Conservation (phyloP, 2,329 filamentous ascomycete species). For the Phyllosticta capitalensis region DNA sequence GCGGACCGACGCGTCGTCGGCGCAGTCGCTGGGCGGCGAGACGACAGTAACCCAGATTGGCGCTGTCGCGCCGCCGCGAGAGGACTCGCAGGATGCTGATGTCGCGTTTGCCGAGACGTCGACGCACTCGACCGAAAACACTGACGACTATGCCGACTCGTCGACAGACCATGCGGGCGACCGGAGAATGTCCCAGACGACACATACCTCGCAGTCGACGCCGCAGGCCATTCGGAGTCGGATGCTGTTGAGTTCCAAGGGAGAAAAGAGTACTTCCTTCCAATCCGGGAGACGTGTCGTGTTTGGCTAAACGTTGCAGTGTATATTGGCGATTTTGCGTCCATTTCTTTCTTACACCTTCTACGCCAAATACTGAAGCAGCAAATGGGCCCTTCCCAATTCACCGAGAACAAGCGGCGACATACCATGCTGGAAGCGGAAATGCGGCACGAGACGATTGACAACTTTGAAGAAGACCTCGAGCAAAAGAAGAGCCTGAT, state of each 20-base stretch:
- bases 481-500: constrained; percentile 24
- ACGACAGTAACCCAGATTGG: background rate
- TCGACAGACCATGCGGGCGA: constrained; percentile 1
- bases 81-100: constrained; percentile 11
- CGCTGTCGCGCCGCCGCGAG: constrained; percentile 3
- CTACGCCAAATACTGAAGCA: constrained; percentile 39
- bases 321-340: constrained; percentile 42
- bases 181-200: background rate
- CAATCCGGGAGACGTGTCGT: background rate
- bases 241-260: constrained; percentile 44
- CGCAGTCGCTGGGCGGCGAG: constrained; percentile 1
- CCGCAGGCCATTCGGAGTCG: constrained; percentile 19
- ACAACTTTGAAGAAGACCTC: constrained; percentile 23
- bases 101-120: background rate
- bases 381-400: constrained; percentile 45
- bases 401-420: constrained; percentile 42
- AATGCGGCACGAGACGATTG: constrained; percentile 18
- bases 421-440: constrained; percentile 46
- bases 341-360: constrained; percentile 48
- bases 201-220: background rate
- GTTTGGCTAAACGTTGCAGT: constrained; percentile 23
- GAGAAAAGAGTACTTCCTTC: constrained; percentile 39
- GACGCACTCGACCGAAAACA: background rate
- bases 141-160: background rate
- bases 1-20: constrained; percentile 1